Evolutionary conservation across 306 rosid genomes (phyloP), one percentile per base, ranked within the genome.

Genomic region (Crataegus laevigata): DNA sequence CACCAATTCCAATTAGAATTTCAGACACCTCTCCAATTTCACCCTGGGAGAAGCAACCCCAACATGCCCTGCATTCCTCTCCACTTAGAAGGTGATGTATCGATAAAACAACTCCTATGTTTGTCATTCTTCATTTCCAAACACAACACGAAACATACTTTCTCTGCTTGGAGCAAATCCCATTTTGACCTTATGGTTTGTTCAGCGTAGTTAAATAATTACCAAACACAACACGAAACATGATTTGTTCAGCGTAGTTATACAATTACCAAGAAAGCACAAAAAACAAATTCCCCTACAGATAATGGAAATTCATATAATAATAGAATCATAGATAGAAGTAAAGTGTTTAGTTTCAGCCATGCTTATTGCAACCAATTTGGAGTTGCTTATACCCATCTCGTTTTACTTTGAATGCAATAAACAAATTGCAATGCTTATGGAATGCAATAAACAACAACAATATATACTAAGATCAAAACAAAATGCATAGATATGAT

Each of bases 361-460:
- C 47, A 59, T 24, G 66, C 76, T 78, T 78, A 51, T 30, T 71
- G 29, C 71, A 69, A 69, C 60, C 65, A 60, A 29, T 17, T 77
- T 60, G n/a, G 14, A 34, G 54, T 50, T 69, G 60, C 61, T 15
- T 17, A 10, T 22, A 25, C 43, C 61, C 30, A 30, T 69, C 9
- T 29, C 19, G 15, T 51, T 51, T 30, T 18, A 62, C 22, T 25
- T 4, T 54, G 22, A 69, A 52, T 29, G 19, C 9, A 38, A n/a
- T 34, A n/a, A 76, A 26, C 8, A 71, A 17, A 32, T 32, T 32
- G 36, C 36, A 5, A 7, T 32, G 36, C 36, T 32, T 25, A 47
- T 1, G n/a, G 22, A 70, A 54, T 51, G 28, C 14, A 38, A 22
- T 34, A n/a, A 76, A 26, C 5, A 71, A 21, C 54, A 34, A 34